A percentile compares a stretch with the other conserved stretches of the same genome.
phyloP scores from a whole-genome alignment of 345 rosid genomes.

The Dovyalis caffra region DNA sequence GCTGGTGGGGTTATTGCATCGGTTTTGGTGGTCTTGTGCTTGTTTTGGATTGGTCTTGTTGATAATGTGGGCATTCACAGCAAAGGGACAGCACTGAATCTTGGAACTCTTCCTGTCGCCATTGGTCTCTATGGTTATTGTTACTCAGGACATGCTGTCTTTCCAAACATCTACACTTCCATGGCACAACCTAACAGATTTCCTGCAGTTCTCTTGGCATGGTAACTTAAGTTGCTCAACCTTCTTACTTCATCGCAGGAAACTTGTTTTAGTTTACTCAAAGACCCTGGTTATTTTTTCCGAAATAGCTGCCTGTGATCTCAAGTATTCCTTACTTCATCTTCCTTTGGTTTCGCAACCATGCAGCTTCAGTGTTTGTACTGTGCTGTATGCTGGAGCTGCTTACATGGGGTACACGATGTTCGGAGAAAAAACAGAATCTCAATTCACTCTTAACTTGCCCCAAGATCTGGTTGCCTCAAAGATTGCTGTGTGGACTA shows the following conservation, averaged over 20 bases:
- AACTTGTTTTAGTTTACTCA: background rate
- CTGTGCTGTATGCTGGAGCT: constrained; percentile 75
- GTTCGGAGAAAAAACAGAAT: constrained; percentile 72
- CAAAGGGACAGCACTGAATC: constrained; percentile 63
- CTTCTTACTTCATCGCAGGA: background rate
- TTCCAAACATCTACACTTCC: constrained; percentile 91
- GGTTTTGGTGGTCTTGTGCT: constrained; percentile 67
- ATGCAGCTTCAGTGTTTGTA: constrained; percentile 69
- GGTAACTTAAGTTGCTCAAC: constrained; percentile 39
- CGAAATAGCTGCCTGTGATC: background rate
- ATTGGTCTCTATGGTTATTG: constrained; percentile 93
- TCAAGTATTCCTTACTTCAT: background rate
- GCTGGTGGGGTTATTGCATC: constrained; percentile 98
- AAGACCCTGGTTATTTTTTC: background rate
- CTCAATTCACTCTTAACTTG: constrained; percentile 93
- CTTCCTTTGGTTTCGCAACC: background rate
- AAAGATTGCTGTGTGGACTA: constrained; percentile 95
- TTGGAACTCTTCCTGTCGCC: constrained; percentile 84
- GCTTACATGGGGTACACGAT: constrained; percentile 86
- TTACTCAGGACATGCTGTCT: constrained; percentile 97
- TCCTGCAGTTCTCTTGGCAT: constrained; percentile 63
- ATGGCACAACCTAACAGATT: constrained; percentile 77
- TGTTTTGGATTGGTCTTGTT: constrained; percentile 86
- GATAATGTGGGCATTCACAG: constrained; percentile 67
- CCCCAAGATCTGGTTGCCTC: constrained; percentile 79